A percentile compares a stretch with the other conserved stretches of the same genome.
These are phyloP conservation scores for Eimeria maxima DNA, from an alignment of 169 alveolate species.

Conservation along the genomic window DNA sequence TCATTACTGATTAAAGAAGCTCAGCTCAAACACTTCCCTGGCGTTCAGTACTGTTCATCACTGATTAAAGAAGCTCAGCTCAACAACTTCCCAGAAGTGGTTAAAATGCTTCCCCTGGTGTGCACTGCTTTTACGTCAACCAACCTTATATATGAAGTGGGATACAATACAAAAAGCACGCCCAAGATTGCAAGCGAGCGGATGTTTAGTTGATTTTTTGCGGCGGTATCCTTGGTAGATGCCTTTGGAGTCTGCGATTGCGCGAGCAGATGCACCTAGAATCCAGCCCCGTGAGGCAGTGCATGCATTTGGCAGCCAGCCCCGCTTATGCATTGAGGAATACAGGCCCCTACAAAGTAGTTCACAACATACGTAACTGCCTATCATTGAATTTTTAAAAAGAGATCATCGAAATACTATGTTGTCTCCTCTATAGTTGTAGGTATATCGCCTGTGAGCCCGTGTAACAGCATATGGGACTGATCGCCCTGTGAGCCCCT, in stretches of 20 bases:
- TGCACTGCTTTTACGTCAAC: not conserved
- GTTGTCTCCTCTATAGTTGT: not conserved
- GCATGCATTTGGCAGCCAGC: constrained; percentile 49
- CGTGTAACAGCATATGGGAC: not conserved
- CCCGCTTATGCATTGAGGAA: not conserved
- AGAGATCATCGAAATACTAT: not conserved
- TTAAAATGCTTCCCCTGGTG: not conserved
- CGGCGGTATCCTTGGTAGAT: not conserved
- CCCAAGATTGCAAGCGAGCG: not conserved
- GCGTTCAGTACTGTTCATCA: not conserved
- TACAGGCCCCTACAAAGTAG: not conserved
- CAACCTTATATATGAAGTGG: not conserved
- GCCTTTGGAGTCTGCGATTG: not conserved
- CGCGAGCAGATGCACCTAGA: constrained; percentile 43
- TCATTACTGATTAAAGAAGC: not conserved
- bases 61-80: not conserved
- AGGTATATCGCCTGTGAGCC: not conserved
- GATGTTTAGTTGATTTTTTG: not conserved
- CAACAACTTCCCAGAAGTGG: not conserved
- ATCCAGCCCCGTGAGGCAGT: constrained; percentile 57
- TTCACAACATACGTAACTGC: not conserved
- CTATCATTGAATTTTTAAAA: not conserved
- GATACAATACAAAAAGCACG: not conserved
- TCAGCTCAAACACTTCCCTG: not conserved
- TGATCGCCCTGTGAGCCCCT: not conserved